Conservation (phyloP, 805 yeast genomes). For the Pichia deserticola region DNA sequence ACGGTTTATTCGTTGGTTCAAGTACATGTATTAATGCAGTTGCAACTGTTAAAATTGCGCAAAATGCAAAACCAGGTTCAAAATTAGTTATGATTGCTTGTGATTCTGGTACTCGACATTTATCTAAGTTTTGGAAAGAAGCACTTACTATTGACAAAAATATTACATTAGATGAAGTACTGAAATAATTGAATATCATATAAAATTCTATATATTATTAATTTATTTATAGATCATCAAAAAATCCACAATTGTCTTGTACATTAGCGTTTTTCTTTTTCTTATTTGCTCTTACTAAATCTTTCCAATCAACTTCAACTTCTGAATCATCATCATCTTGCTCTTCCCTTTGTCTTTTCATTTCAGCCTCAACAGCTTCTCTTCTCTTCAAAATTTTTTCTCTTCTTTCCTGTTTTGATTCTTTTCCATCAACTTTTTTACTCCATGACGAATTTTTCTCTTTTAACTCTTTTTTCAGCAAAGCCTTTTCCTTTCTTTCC, state of each 20-base stretch:
- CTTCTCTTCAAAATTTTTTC: constrained; percentile 60
- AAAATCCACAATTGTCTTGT: constrained; percentile 51
- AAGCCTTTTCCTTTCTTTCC: constrained; percentile 32
- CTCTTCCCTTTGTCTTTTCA: constrained; percentile 36
- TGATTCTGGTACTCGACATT: constrained; percentile 85
- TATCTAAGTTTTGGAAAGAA: constrained; percentile 86
- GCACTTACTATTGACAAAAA: constrained; percentile 38
- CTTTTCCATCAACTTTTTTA: constrained; percentile 55
- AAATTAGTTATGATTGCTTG: constrained; percentile 80
- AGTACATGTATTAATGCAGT: constrained; percentile 93
- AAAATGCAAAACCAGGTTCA: constrained; percentile 45
- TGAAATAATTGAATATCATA: constrained; percentile 13
- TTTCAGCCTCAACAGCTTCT: constrained; percentile 56
- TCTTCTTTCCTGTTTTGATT: constrained; percentile 52
- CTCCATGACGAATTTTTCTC: constrained; percentile 75
- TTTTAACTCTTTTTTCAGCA: constrained; percentile 36
- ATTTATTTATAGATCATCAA: constrained; percentile 40
- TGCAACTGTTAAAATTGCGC: constrained; percentile 66
- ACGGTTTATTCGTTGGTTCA: constrained; percentile 87
- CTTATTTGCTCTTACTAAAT: constrained; percentile 58
- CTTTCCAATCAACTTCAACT: constrained; percentile 79
- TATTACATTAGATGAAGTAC: constrained; percentile 33
- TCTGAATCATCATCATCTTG: constrained; percentile 35
- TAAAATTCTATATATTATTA: too few species aligned
- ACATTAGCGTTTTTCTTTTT: constrained; percentile 37